These are phyloP conservation scores for Populus hybrid DNA, from an alignment of 441 rosid genomes.

Conservation along the genomic window DNA sequence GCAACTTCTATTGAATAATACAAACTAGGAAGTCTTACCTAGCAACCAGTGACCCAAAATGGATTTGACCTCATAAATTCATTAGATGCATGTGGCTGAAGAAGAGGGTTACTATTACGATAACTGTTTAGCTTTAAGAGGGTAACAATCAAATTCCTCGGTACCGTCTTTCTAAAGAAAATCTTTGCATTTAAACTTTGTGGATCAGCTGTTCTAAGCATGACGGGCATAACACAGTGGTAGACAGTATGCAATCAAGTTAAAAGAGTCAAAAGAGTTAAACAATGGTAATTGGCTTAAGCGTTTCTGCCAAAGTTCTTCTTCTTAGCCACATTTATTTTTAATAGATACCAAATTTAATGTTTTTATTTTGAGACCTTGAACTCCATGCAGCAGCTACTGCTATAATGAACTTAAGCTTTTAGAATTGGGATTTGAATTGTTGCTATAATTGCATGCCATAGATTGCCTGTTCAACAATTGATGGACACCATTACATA, in stretches of 20 bases:
- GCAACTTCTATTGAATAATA: constrained; percentile 6
- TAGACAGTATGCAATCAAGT: background rate
- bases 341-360: background rate
- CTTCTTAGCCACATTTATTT: background rate
- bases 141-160: background rate
- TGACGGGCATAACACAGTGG: background rate
- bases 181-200: background rate
- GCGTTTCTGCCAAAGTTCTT: background rate
- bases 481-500: background rate
- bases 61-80: background rate
- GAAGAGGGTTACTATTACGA: background rate
- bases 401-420: too few relatives aligned
- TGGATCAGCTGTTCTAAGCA: constrained; percentile 4
- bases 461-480: background rate
- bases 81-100: background rate
- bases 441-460: background rate
- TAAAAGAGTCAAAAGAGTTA: constrained; percentile 3
- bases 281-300: background rate
- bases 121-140: background rate
- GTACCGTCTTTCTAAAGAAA: background rate
- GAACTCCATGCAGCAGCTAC: background rate
- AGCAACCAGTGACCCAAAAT: constrained; percentile 2
- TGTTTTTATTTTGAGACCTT: background rate
- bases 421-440: background rate
- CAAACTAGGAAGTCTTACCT: background rate